phyloP scores from a whole-genome alignment of 495 filamentous ascomycete species.

The Evernia prunastri region DNA sequence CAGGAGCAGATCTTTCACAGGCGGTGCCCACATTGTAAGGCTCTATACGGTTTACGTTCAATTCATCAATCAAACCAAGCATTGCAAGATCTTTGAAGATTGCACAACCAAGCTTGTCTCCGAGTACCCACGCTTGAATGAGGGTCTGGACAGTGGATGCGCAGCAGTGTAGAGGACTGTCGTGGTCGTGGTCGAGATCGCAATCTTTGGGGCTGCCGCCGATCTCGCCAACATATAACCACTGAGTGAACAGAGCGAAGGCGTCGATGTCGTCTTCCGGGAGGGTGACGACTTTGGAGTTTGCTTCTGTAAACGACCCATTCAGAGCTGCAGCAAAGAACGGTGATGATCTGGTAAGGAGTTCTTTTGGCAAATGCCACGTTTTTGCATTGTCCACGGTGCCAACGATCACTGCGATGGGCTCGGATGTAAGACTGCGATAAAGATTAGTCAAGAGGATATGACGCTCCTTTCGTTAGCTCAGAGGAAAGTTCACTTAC shows the following conservation, averaged over 20 bases:
- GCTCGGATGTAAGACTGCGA: neutral
- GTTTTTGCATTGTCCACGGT: neutral
- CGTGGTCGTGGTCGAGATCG: rapidly evolving
- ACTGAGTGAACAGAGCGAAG: neutral
- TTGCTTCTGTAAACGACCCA: neutral
- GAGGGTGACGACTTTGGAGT: neutral
- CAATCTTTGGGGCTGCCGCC: too few species aligned
- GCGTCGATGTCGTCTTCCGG: neutral
- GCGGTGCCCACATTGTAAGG: too few species aligned
- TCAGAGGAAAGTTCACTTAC: neutral
- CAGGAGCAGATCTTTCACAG: neutral
- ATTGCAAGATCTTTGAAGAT: slow-evolving; percentile 8
- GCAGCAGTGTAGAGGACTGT: too few species aligned
- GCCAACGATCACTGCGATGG: slow-evolving; percentile 1
- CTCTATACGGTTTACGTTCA: too few species aligned
- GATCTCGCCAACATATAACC: slow-evolving; percentile 5
- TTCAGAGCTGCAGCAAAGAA: slow-evolving; percentile 11
- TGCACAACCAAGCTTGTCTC: slow-evolving; percentile 6
- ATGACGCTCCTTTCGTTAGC: neutral
- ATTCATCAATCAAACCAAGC: neutral
- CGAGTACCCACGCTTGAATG: slow-evolving; percentile 1
- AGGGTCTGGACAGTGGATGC: too few species aligned
- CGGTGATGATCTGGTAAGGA: slow-evolving; percentile 14
- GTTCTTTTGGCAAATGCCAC: slow-evolving; percentile 8
- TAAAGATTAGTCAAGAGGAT: neutral